These are phyloP conservation scores for Candida methanosorbosa DNA, from an alignment of 805 yeast species.

Conservation along the genomic window DNA sequence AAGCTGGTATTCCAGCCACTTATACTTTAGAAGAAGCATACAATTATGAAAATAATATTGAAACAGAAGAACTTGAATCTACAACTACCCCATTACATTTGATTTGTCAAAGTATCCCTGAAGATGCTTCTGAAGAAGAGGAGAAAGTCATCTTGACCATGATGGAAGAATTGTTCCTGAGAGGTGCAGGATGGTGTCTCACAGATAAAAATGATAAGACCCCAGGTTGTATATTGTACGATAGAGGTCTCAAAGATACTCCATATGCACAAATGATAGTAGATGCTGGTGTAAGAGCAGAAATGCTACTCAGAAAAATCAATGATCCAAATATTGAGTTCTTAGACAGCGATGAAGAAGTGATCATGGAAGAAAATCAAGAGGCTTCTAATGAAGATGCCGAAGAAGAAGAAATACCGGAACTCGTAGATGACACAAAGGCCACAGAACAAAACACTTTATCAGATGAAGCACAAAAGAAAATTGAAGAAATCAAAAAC, in stretches of 20 bases:
- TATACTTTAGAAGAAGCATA: slow-evolving; percentile 73
- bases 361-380: slow-evolving; percentile 7
- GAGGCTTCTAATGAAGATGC: slow-evolving; percentile 8
- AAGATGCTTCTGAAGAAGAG: slow-evolving; percentile 33
- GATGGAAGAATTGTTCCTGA: slow-evolving; percentile 62
- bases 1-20: slow-evolving; percentile 72
- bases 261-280: slow-evolving; percentile 44
- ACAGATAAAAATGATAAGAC: slow-evolving; percentile 65
- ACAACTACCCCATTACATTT: slow-evolving; percentile 80
- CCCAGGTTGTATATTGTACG: slow-evolving; percentile 73
- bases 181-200: slow-evolving; percentile 91
- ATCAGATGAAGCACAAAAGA: slow-evolving; percentile 4
- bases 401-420: slow-evolving; percentile 3
- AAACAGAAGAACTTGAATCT: slow-evolving; percentile 24
- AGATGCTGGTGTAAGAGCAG: slow-evolving; percentile 88
- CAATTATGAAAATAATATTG: slow-evolving; percentile 38
- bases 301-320: slow-evolving; percentile 66
- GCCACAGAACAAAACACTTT: slow-evolving; percentile 8
- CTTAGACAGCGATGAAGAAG: slow-evolving; percentile 33
- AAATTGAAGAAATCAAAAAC: slow-evolving; percentile 12
- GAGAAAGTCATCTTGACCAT: slow-evolving; percentile 34
- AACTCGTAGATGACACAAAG: slow-evolving; percentile 9
- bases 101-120: slow-evolving; percentile 44
- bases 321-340: slow-evolving; percentile 57
- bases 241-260: slow-evolving; percentile 34